These are phyloP conservation scores for Suhomyces kilbournensis DNA, from an alignment of 805 yeast species.

Conservation along the genomic window DNA sequence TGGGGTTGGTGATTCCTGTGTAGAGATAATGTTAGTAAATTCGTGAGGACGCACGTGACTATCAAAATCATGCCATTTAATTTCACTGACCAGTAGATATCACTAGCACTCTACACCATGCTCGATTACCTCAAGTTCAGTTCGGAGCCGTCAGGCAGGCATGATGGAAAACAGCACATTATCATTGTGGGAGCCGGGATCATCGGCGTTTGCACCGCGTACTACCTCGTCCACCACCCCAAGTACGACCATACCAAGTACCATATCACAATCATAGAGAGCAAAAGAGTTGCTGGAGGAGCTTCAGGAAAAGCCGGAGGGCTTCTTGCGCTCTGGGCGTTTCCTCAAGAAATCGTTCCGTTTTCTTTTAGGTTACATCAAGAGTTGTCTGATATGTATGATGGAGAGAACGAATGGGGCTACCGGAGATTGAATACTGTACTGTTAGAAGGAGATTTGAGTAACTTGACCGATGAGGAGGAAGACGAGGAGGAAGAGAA, in stretches of 20 bases:
- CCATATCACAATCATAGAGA: slow-evolving; percentile 82
- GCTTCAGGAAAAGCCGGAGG: slow-evolving; percentile 99
- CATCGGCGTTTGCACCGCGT: slow-evolving; percentile 93
- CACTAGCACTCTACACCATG: slow-evolving; percentile 1
- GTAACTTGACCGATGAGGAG: slow-evolving; percentile 19
- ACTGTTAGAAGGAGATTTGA: slow-evolving; percentile 79
- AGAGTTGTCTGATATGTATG: slow-evolving; percentile 70
- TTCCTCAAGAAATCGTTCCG: slow-evolving; percentile 92
- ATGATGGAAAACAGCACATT: slow-evolving; percentile 67
- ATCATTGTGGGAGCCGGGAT: slow-evolving; percentile 93
- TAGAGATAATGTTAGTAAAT: too few species aligned
- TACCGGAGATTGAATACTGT: slow-evolving; percentile 85
- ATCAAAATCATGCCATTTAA: background rate
- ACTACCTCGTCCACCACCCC: slow-evolving; percentile 80
- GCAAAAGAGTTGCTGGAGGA: slow-evolving; percentile 93
- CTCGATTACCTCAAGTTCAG: slow-evolving; percentile 13
- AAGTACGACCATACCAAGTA: slow-evolving; percentile 67
- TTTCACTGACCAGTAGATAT: background rate
- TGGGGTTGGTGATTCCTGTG: too few species aligned
- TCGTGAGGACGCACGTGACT: background rate
- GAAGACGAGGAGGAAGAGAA: slow-evolving; percentile 11
- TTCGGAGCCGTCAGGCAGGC: slow-evolving; percentile 46
- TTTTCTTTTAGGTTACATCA: slow-evolving; percentile 83
- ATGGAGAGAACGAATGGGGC: slow-evolving; percentile 91
- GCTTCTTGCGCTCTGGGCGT: slow-evolving; percentile 90